Conservation (phyloP, 1,139 yeast species). For the Suhomyces coccinellae region DNA sequence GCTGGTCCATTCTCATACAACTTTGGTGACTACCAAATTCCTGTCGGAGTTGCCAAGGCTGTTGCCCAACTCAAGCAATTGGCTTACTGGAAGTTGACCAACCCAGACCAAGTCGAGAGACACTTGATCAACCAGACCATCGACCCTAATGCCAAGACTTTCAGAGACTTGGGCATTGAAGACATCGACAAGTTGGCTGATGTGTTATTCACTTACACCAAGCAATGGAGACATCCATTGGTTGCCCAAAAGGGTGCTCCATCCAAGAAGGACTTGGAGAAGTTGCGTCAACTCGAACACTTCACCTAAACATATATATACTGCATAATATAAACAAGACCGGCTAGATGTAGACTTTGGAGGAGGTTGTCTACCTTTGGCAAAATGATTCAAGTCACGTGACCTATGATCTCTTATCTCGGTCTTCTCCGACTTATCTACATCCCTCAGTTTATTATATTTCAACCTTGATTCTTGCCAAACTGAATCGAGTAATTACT, state of each 20-base stretch:
- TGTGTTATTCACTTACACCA: constrained; percentile 64
- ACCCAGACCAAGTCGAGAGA: constrained; percentile 78
- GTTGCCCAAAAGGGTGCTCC: constrained; percentile 50
- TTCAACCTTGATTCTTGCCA: not conserved
- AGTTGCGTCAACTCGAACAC: constrained; percentile 49
- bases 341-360: constrained; percentile 18
- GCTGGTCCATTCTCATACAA: constrained; percentile 55
- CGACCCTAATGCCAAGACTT: constrained; percentile 63
- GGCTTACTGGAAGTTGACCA: constrained; percentile 69
- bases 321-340: constrained; percentile 21
- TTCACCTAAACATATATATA: constrained; percentile 28
- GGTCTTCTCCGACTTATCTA: constrained; percentile 4
- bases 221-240: constrained; percentile 54
- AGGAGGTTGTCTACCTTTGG: not conserved
- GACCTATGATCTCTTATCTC: not conserved
- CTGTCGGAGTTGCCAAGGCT: constrained; percentile 45
- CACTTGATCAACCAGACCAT: constrained; percentile 67
- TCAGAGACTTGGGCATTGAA: constrained; percentile 68
- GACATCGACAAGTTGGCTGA: constrained; percentile 69
- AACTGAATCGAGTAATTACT: no score
- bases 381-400: not conserved
- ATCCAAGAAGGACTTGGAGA: constrained; percentile 41
- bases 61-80: constrained; percentile 50
- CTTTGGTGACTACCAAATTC: constrained; percentile 51
- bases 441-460: not conserved